Conservation (phyloP, 306 rosid genomes). For the Lathyrus sativus region DNA sequence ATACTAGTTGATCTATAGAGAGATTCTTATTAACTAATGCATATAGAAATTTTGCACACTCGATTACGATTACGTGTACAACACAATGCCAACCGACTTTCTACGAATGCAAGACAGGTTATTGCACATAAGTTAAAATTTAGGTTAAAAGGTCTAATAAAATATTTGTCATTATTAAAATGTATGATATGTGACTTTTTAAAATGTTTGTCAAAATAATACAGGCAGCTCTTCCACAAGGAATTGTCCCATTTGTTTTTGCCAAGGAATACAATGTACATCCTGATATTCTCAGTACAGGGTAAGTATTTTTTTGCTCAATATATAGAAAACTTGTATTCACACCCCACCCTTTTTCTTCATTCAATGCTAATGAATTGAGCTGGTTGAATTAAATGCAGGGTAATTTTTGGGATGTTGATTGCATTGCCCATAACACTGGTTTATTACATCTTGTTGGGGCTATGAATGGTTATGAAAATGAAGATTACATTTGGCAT, state of each 20-base stretch:
- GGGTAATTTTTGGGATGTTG: conserved; percentile 95
- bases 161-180: too few relatives aligned
- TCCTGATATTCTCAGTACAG: conserved; percentile 95
- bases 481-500: conserved; percentile 33
- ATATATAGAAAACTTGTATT: not conserved
- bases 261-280: conserved; percentile 94
- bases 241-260: conserved; percentile 97
- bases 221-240: conserved; percentile 99
- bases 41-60: too few relatives aligned
- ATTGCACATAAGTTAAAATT: too few relatives aligned
- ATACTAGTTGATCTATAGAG: too few relatives aligned
- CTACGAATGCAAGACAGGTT: too few relatives aligned
- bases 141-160: too few relatives aligned
- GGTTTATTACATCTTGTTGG: conserved; percentile 86
- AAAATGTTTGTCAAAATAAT: conserved; percentile 12
- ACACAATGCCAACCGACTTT: too few relatives aligned
- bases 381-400: conserved; percentile 44
- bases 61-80: too few relatives aligned
- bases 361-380: conserved; percentile 4
- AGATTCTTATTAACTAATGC: too few relatives aligned
- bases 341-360: not conserved
- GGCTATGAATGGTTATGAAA: conserved; percentile 51
- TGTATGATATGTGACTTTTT: too few relatives aligned
- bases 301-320: conserved; percentile 42
- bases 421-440: conserved; percentile 90